Evolutionary conservation across 2,329 filamentous ascomycete species (phyloP), one percentile per base, ranked within the genome.

Genomic region (Torrubiellomyces zombiae): DNA sequence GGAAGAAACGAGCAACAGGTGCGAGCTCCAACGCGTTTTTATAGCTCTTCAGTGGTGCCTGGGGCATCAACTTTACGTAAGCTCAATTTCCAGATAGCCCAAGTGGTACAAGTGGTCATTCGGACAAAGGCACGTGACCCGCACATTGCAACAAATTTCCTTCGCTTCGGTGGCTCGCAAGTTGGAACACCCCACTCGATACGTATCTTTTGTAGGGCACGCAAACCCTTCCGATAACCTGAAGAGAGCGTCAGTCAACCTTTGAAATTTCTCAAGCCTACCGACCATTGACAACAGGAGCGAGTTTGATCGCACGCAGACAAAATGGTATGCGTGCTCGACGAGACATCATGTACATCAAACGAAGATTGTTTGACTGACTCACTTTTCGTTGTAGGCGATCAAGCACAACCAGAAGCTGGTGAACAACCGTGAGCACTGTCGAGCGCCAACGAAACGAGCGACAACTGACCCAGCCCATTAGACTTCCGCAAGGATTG

Each of bases 341-440:
- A n/a, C n/a, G n/a, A n/a, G n/a, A n/a, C n/a, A n/a, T n/a, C n/a
- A n/a, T n/a, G n/a, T n/a, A n/a, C n/a, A n/a, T n/a, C n/a, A n/a
- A n/a, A n/a, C n/a, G n/a, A n/a, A n/a, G n/a, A n/a, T n/a, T n/a
- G n/a, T n/a, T n/a, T n/a, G n/a, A n/a, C 46, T 48, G 29, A 47
- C 31, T 25, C 35, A 44, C 28, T 28, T 36, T 41, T 45, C 28
- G 32, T 28, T 38, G 27, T 41, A 76, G 85, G 80, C 86, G 72
- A 93, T 95, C 82, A 92, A 92, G 76, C 83, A 94, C 79, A 95
- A 95, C 70, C 83, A 94, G 71, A 79, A 86, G 70, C 77, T 94
- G 62, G 77, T 79, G 58, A 79, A 86, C 74, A 92, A 91, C 75
- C 85, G 77, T 82, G 66, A 67, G 76, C 51, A 47, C 28, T 33